Conservation (phyloP, 192 early-diverging fungal genomes). For the Martensiomyces pterosporus region DNA sequence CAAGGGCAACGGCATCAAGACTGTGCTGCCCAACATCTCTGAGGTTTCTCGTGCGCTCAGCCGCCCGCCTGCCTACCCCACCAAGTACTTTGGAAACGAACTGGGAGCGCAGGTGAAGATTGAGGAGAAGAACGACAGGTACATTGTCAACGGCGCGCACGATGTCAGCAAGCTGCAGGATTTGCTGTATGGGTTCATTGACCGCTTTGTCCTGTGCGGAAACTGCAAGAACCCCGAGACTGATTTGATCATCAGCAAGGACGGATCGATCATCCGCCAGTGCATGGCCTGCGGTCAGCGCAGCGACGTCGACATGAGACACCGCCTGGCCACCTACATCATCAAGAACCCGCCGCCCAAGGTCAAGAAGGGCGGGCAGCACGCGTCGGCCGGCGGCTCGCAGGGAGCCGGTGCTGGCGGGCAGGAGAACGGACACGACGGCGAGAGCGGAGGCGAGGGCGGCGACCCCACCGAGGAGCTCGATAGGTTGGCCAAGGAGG, state of each 20-base stretch:
- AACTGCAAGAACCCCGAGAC: constrained; percentile 97
- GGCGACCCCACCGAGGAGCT: constrained; percentile 57
- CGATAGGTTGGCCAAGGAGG: constrained; percentile 65
- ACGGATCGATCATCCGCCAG: constrained; percentile 59
- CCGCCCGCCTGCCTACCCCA: constrained; percentile 83
- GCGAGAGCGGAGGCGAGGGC: constrained; percentile 37
- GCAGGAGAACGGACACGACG: constrained; percentile 40
- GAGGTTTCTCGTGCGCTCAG: constrained; percentile 86
- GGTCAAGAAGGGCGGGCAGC: constrained; percentile 53
- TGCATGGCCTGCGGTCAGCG: constrained; percentile 93
- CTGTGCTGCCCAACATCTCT: constrained; percentile 94
- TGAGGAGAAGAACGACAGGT: constrained; percentile 87
- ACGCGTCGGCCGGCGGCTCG: constrained; percentile 48
- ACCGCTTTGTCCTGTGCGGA: constrained; percentile 89
- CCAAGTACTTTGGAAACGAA: constrained; percentile 93
- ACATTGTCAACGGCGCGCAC: constrained; percentile 94
- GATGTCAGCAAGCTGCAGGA: constrained; percentile 80
- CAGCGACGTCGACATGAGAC: constrained; percentile 78
- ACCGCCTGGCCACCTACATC: constrained; percentile 86
- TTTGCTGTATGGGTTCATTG: constrained; percentile 86
- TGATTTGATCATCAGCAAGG: constrained; percentile 69
- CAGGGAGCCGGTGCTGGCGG: too few species aligned
- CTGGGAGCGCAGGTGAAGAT: constrained; percentile 90
- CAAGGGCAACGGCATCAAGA: constrained; percentile 99
- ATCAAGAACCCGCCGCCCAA: constrained; percentile 84